Evolutionary conservation across 495 filamentous ascomycete species (phyloP).

Genomic region (Apodospora peruviana): DNA sequence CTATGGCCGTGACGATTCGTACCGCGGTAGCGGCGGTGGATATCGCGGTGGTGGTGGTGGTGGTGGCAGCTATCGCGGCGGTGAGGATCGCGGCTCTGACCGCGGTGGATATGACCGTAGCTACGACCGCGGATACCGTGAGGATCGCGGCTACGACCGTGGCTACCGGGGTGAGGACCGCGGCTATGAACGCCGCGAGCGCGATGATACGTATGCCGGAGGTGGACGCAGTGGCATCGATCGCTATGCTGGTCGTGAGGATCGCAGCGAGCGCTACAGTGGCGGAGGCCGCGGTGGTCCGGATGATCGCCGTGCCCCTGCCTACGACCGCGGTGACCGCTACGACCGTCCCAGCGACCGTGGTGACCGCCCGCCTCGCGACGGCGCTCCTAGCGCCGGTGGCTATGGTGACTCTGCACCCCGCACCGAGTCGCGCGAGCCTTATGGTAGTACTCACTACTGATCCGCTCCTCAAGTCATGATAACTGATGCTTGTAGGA

Average conservation of each 20-base stretch:
- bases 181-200: conserved; percentile 55
- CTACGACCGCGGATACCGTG: conserved; percentile 50
- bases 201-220: conserved; percentile 48
- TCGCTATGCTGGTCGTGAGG: conserved; percentile 38
- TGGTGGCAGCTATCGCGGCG: conserved; percentile 26
- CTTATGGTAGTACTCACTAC: conserved; percentile 21
- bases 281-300: conserved; percentile 39
- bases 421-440: conserved; percentile 55
- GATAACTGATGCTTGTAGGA: conserved; percentile 16
- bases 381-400: conserved; percentile 40
- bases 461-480: neutral
- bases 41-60: conserved; percentile 41
- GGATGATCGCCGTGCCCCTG: conserved; percentile 48
- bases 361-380: conserved; percentile 42
- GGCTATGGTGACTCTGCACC: conserved; percentile 54
- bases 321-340: conserved; percentile 50
- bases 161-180: conserved; percentile 51
- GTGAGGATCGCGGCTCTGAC: conserved; percentile 47
- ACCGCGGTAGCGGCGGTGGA: conserved; percentile 45
- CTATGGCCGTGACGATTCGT: conserved; percentile 29
- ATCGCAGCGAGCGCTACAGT: conserved; percentile 30
- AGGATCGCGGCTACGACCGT: conserved; percentile 44
- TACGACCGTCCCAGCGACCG: conserved; percentile 47
- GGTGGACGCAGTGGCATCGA: no score
- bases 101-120: conserved; percentile 47